A percentile compares a stretch with the other conserved stretches of the same genome.
Evolutionary conservation across 169 alveolate species (phyloP).

Genomic region (Plasmodium knowlesi): DNA sequence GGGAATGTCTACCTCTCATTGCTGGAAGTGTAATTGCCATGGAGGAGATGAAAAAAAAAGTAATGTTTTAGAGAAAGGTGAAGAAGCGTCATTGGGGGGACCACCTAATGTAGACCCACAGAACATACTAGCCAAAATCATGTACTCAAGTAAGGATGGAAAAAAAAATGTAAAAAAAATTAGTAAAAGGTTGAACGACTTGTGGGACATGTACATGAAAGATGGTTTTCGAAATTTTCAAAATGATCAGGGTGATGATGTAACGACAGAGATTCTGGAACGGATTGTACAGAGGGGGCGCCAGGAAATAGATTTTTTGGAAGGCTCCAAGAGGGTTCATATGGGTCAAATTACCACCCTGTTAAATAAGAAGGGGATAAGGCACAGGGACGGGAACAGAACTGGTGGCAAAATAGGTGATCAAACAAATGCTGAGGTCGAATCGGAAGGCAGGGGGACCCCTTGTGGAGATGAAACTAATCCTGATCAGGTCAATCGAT

Average conservation of each 20-base stretch:
- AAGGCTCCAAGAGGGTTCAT: not conserved
- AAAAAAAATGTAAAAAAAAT: not conserved
- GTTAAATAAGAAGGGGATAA: not conserved
- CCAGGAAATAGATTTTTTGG: not conserved
- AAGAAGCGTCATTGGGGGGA: not conserved
- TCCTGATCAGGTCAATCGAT: not conserved
- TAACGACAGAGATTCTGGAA: slow-evolving; percentile 4
- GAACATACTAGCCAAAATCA: slow-evolving; percentile 18
- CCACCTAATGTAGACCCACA: slow-evolving; percentile 42
- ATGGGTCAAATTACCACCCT: not conserved
- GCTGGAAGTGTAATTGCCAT: not conserved
- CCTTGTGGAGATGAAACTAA: no score
- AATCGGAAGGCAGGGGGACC: not conserved
- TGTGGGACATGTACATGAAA: slow-evolving; percentile 31
- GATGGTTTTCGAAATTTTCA: not conserved
- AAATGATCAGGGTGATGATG: slow-evolving; percentile 15
- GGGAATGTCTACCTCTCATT: not conserved
- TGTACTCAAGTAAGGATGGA: slow-evolving; percentile 1
- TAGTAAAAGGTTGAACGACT: slow-evolving; percentile 4
- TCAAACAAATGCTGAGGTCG: not conserved
- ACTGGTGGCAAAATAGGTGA: not conserved
- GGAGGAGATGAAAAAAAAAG: not conserved
- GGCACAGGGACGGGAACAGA: not conserved
- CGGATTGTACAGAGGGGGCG: slow-evolving; percentile 8
- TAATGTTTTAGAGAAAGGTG: not conserved